Evolutionary conservation across 73 alveolate species (phyloP).

Genomic region (Paramecium sonneborni): DNA sequence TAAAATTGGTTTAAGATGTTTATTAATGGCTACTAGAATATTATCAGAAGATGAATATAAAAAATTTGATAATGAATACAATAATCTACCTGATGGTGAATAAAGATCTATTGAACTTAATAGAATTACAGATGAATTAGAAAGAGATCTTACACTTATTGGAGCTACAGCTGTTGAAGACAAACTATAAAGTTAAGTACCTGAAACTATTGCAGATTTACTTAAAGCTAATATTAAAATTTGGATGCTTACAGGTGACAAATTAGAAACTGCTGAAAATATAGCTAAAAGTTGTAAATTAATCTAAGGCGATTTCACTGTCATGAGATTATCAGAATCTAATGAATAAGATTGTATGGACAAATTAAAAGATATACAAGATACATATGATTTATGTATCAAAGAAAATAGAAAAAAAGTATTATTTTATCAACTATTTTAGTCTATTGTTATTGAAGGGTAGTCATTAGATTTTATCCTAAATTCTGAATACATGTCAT

Average conservation of each 20-base stretch:
- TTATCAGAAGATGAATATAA: constrained; percentile 85
- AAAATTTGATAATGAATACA: constrained; percentile 72
- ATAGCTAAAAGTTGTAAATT: constrained; percentile 95
- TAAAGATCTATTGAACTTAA: constrained; percentile 77
- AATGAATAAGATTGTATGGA: constrained; percentile 68
- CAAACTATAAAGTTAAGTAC: constrained; percentile 94
- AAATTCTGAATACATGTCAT: constrained; percentile 47
- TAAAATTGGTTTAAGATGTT: constrained; percentile 86
- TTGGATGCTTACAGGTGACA: constrained; percentile 95
- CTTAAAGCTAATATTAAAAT: constrained; percentile 67
- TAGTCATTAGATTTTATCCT: constrained; percentile 64
- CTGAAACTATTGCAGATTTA: constrained; percentile 92
- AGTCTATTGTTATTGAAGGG: constrained; percentile 78
- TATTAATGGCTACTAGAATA: constrained; percentile 90
- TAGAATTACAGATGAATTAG: constrained; percentile 84
- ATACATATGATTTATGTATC: constrained; percentile 59
- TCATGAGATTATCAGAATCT: constrained; percentile 69
- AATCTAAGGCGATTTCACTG: constrained; percentile 79
- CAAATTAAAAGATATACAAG: constrained; percentile 47
- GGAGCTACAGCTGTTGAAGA: constrained; percentile 99
- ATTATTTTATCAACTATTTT: constrained; percentile 27
- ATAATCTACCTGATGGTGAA: constrained; percentile 77
- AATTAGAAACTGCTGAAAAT: constrained; percentile 98
- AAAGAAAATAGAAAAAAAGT: constrained; percentile 75
- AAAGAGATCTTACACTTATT: constrained; percentile 83